Evolutionary conservation across 192 early-diverging fungal species (phyloP).

Genomic region (Backusella tuberculispora): DNA sequence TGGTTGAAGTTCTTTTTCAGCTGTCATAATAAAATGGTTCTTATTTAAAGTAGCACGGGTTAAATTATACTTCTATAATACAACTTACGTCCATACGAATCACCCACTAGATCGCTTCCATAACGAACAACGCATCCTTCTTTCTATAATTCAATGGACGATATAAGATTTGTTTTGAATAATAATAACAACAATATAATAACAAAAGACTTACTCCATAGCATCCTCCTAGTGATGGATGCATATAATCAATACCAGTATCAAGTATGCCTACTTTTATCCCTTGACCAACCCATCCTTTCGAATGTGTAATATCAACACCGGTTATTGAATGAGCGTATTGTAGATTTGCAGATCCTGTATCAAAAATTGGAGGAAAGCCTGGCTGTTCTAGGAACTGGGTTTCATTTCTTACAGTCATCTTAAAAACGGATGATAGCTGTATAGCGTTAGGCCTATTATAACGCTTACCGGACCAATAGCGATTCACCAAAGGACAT

Average conservation of each 20-base stretch:
- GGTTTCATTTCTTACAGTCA: too few relatives aligned
- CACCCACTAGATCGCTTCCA: slow-evolving; percentile 69
- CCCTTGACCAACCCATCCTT: slow-evolving; percentile 58
- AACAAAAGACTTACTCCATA: slow-evolving; percentile 46
- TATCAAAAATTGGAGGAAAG: too few relatives aligned
- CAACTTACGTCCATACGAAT: slow-evolving; percentile 43
- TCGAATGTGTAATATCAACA: slow-evolving; percentile 47
- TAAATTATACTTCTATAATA: neutral
- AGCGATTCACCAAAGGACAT: neutral
- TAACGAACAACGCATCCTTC: slow-evolving; percentile 58
- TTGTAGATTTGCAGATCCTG: slow-evolving; percentile 11
- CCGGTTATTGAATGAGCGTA: slow-evolving; percentile 56
- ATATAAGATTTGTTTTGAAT: neutral
- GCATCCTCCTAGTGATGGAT: slow-evolving; percentile 66
- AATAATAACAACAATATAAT: neutral
- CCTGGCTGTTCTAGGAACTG: too few relatives aligned
- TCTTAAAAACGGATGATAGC: neutral
- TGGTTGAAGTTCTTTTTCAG: neutral
- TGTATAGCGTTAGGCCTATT: neutral
- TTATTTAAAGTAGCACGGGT: neutral
- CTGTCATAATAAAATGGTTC: neutral
- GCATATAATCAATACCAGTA: slow-evolving; percentile 59
- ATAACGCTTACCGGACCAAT: neutral
- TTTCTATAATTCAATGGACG: neutral
- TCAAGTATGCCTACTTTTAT: slow-evolving; percentile 70